Evolutionary conservation across 352 stramenopile genomes (phyloP), one percentile per base, ranked within the genome.

Genomic region (Pythium aphanidermatum): DNA sequence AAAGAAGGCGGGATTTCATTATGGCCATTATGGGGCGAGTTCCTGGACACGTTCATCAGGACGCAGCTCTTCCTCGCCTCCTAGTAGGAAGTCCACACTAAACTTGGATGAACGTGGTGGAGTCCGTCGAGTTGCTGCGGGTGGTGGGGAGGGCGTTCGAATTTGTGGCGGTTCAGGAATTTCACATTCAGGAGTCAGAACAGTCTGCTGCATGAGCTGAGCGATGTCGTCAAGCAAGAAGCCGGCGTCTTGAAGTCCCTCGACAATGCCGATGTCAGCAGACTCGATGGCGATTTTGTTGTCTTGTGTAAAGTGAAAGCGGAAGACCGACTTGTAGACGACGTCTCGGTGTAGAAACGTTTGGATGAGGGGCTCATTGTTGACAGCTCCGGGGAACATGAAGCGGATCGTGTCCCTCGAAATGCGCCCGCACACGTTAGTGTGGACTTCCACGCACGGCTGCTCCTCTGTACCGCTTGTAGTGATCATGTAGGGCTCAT

Each of bases 401-500:
- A 49, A 49, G 8, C 34, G 33, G 35, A 62, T 44, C n/a, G 53
- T 62, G 26, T 55, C 40, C 11, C 41, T 32, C 8, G 40, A 53
- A 17, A 51, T 45, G 21, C 53, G 46, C 14, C 17, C 46, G 26
- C 36, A 26, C 13, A 62, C 46, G n/a, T 53, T 49, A 5, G 29
- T 38, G 13, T 40, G 20, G 4, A 55, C 46, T 43, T 55, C 36
- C 11, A 61, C 41, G 10, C 42, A 47, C 34, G 35, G 39, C 12
- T 60, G 10, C 14, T 60, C 49, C 17, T 60, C 42, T 8, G 16
- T 46, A 11, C 55, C 46, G 1, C 17, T 29, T 12, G 44, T 65
- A 3, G 62, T 55, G 47, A 83, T 70, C 24, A 55, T 19, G 26
- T 40, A 33, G n/a, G 68, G 35, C 12, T 69, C 43, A 20, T 77